Percentiles rank a stretch among this genome's conserved stretches.
phyloP scores from a whole-genome alignment of 345 rosid species.

The Hypericum androsaemum region DNA sequence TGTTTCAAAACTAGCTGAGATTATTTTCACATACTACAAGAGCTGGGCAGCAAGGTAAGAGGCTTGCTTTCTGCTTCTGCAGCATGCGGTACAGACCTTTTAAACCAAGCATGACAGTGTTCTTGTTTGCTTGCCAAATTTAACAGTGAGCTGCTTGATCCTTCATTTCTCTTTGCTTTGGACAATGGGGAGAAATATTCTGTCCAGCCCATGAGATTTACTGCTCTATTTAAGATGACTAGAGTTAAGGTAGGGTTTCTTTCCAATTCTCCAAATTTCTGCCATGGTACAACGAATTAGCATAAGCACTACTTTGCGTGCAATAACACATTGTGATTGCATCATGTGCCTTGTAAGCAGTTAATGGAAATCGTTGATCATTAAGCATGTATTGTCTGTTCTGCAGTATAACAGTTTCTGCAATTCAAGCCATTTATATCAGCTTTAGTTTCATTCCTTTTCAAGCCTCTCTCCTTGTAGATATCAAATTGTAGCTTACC shows the following conservation, averaged over 20 bases:
- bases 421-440: no score
- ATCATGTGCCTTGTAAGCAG: no score
- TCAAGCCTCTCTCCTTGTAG: no score
- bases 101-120: constrained; percentile 18
- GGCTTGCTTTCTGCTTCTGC: constrained; percentile 8
- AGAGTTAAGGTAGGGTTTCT: constrained; percentile 64
- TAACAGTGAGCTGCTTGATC: constrained; percentile 84
- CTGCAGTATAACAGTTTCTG: no score
- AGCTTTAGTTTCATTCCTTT: no score
- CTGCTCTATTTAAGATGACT: constrained; percentile 78
- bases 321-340: no score
- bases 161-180: constrained; percentile 89
- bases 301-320: no score
- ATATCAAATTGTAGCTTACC: no score
- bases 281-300: no score
- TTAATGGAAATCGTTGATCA: no score
- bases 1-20: constrained; percentile 72
- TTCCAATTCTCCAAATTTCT: no score
- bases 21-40: constrained; percentile 86
- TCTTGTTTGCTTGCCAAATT: constrained; percentile 19
- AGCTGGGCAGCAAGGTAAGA: constrained; percentile 95
- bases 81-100: constrained; percentile 1
- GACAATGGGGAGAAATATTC: constrained; percentile 85
- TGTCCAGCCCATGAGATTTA: constrained; percentile 84
- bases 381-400: no score